Evolutionary conservation across 176 grass and related monocot species (phyloP), one percentile per base, ranked within the genome.

Genomic region (Microstegium vimineum): DNA sequence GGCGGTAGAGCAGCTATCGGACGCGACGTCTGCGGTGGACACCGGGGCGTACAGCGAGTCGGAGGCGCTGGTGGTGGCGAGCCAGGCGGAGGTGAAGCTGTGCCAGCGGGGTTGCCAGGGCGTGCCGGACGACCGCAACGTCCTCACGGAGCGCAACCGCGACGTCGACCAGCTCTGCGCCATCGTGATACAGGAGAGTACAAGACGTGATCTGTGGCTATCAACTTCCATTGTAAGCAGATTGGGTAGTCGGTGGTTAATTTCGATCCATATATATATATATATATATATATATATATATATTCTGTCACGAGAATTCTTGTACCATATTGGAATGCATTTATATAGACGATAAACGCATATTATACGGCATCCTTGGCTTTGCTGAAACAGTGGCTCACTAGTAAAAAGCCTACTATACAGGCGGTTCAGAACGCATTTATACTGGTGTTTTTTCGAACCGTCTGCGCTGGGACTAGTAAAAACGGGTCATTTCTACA

Each of bases 1-100:
- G 62, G 89, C 87, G 22, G 88, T 90, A 80, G 90, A 97, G 84
- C 87, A 92, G 47, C 85, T 97, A 20, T 74, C 77, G 62, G 85
- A 91, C 41, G 90, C 92, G 20, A 26, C 82, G 27, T 62, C 57
- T 38, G 94, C 92, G 32, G 13, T 94, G 52, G 82, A 90, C 15
- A 10, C 10, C 16, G 82, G 60, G 14, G 84, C 83, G 28, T 92
- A 83, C 77, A 23, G 28, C 62, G 92, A 90, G 56, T 87, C 86
- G 27, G 64, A 62, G 59, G 76, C 66, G 60, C 85, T 81, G 69
- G 80, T 92, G 77, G 63, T 59, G 23, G 83, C 84, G 71, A 84
- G 92, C 22, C 75, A 94, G 35, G 83, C 85, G 0, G 87, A 88
- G 41, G 80, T 94, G 46, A 90, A 86, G 77, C 54, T 87, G 33